These are phyloP conservation scores for Fraxinus anomala DNA, from an alignment of 257 asterid species.

Conservation along the genomic window DNA sequence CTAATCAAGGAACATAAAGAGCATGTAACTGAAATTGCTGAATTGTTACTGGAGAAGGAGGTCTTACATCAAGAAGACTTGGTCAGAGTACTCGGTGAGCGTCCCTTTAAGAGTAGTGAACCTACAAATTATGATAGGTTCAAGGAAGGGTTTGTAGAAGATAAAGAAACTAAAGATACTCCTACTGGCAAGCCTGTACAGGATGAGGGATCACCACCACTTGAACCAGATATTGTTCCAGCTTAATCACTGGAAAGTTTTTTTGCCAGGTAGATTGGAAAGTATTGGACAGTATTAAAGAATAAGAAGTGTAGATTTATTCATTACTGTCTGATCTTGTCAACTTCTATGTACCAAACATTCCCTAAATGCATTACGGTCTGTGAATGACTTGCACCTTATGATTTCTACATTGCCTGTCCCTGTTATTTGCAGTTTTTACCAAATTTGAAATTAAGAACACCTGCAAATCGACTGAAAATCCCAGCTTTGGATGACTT, in stretches of 20 bases:
- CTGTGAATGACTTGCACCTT: not conserved
- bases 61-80: conserved; percentile 84
- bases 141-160: conserved; percentile 50
- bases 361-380: not conserved
- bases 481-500: not conserved
- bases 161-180: conserved; percentile 22
- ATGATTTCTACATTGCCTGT: not conserved
- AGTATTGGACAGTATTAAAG: not conserved
- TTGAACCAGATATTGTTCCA: conserved; percentile 53
- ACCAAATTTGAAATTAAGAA: not conserved
- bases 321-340: not conserved
- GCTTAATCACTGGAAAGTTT: conserved; percentile 11
- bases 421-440: not conserved
- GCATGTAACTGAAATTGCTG: conserved; percentile 46
- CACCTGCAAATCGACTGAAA: not conserved
- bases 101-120: conserved; percentile 60
- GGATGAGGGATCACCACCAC: conserved; percentile 39
- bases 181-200: conserved; percentile 23
- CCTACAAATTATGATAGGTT: conserved; percentile 64
- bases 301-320: not conserved
- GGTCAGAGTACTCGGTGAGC: conserved; percentile 42
- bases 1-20: conserved; percentile 77
- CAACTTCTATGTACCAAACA: not conserved
- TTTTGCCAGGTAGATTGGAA: not conserved
- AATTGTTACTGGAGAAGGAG: conserved; percentile 60